Conservation (phyloP, 1,139 yeast species). For the Torulaspora pretoriensis region DNA sequence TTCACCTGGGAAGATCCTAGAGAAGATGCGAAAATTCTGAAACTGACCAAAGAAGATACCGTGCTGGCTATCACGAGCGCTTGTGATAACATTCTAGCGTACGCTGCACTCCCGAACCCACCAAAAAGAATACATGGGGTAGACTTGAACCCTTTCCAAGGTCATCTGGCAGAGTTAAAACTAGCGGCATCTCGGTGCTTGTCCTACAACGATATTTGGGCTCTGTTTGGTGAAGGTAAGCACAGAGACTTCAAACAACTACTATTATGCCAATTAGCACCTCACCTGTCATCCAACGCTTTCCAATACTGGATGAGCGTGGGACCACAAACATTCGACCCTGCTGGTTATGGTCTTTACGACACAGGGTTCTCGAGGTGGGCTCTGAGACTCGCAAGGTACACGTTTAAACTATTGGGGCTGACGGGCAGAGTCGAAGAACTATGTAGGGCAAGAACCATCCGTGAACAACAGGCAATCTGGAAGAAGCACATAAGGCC, state of each 20-base stretch:
- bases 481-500: slow-evolving; percentile 66
- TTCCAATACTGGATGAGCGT: slow-evolving; percentile 74
- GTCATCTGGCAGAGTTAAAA: slow-evolving; percentile 73
- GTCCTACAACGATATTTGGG: slow-evolving; percentile 62
- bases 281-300: slow-evolving; percentile 73
- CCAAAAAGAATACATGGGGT: slow-evolving; percentile 80
- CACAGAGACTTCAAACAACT: slow-evolving; percentile 50
- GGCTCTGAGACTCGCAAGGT: slow-evolving; percentile 68
- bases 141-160: slow-evolving; percentile 79
- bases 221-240: slow-evolving; percentile 70
- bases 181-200: slow-evolving; percentile 63
- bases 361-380: slow-evolving; percentile 84
- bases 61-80: slow-evolving; percentile 83
- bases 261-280: slow-evolving; percentile 53
- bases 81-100: slow-evolving; percentile 73
- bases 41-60: slow-evolving; percentile 59
- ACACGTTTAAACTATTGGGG: slow-evolving; percentile 56
- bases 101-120: slow-evolving; percentile 65
- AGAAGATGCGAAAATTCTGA: slow-evolving; percentile 66
- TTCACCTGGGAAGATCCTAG: slow-evolving; percentile 91
- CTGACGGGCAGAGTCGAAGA: slow-evolving; percentile 48
- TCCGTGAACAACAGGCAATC: slow-evolving; percentile 57
- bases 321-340: slow-evolving; percentile 54
- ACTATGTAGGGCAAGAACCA: slow-evolving; percentile 54
- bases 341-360: slow-evolving; percentile 56